Evolutionary conservation across 2,329 filamentous ascomycete species (phyloP).

Genomic region (Aplosporella prunicola): DNA sequence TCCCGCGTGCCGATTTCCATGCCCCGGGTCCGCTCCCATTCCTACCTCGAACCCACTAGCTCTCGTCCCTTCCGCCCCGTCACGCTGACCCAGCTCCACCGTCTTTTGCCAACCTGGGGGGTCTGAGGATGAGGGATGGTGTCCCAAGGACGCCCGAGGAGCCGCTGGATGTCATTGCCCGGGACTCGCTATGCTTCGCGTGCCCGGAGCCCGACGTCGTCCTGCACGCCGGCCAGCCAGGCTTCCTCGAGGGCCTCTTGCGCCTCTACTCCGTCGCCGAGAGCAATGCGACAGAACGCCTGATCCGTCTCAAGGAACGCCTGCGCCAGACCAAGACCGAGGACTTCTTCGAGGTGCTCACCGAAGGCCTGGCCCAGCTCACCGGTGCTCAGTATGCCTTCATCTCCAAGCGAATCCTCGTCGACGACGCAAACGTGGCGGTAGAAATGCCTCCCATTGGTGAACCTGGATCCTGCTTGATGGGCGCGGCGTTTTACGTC

Average conservation of each 20-base stretch:
- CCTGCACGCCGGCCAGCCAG: constrained; percentile 33
- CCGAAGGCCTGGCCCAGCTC: constrained; percentile 55
- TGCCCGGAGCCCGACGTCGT: constrained; percentile 32
- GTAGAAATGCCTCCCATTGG: constrained; percentile 53
- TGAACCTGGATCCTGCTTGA: constrained; percentile 52
- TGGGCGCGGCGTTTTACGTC: constrained; percentile 58
- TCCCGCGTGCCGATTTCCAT: too few relatives aligned
- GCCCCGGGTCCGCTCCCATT: too few relatives aligned
- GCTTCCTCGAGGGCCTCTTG: constrained; percentile 32
- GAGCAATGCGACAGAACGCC: constrained; percentile 50
- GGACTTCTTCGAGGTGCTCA: constrained; percentile 54
- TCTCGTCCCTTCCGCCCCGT: too few relatives aligned
- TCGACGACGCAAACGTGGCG: constrained; percentile 48
- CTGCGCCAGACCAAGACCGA: constrained; percentile 46
- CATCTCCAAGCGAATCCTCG: constrained; percentile 54
- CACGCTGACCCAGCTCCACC: too few relatives aligned
- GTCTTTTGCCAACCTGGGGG: too few relatives aligned
- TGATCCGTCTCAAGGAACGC: constrained; percentile 50
- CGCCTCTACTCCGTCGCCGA: constrained; percentile 37
- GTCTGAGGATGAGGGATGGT: constrained; percentile 20
- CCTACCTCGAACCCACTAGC: too few relatives aligned
- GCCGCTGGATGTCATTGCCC: constrained; percentile 32
- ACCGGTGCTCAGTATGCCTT: constrained; percentile 59
- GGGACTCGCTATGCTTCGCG: constrained; percentile 35
- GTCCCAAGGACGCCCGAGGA: constrained; percentile 18